Evolutionary conservation across 176 grass and related monocot genomes (phyloP), one percentile per base, ranked within the genome.

Genomic region (Triticum monococcum): DNA sequence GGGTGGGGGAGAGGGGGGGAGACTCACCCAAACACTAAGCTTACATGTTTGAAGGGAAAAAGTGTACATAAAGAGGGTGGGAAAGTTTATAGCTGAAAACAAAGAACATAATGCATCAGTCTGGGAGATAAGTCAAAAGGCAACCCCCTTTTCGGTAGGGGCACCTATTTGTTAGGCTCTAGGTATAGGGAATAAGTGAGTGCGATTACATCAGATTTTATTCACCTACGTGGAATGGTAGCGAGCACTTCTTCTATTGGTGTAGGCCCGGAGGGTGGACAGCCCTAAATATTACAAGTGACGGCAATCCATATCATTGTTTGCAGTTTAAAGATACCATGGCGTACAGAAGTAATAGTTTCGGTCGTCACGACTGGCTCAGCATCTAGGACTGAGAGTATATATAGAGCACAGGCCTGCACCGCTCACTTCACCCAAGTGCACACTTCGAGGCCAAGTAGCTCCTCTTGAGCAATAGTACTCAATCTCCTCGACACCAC

Each of bases 111-210:
- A 86, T 69, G 71, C 72, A 62, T 89, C 80, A 83, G 35, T 76
- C 61, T 32, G 23, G 46, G 76, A 79, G 64, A 80, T 30, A 84
- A 79, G 91, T 93, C 85, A 98, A 98, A 97, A 97, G 85, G 87
- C 79, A 85, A 64, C 57, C 48, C 57, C 65, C 89, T 93, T 93
- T 93, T 78, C 71, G 37, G 57, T 78, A 70, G 8, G 8, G 85
- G 61, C 62, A 95, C 72, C 92, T 71, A 80, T 86, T 93, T 87
- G 81, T 86, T 92, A 81, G 77, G 82, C 60, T 85, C 84, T 66
- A 91, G 82, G 92, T 94, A 88, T 88, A 92, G 90, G 76, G 92
- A 89, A 94, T 94, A 98, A 87, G 83, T 92, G 83, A 92, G 74
- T 73, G 79, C 73, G 90, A 78, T 89, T 89, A 52, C 84, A 81